Conservation (phyloP, 805 yeast genomes). For the Spencermartinsiella europaea region DNA sequence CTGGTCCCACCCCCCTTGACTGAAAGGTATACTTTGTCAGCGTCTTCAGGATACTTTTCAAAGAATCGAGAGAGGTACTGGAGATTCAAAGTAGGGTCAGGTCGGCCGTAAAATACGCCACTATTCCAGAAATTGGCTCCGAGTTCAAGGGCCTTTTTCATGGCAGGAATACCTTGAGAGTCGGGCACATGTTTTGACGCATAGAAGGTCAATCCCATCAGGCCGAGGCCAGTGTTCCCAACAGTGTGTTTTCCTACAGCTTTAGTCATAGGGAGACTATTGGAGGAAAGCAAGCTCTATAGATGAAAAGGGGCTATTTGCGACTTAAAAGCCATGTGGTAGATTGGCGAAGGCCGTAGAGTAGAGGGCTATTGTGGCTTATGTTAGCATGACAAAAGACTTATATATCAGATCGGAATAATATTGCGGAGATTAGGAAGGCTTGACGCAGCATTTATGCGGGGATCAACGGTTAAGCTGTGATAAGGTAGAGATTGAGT, state of each 20-base stretch:
- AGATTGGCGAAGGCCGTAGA: too few species aligned
- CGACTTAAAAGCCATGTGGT: too few species aligned
- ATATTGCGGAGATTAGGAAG: too few species aligned
- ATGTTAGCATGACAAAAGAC: too few species aligned
- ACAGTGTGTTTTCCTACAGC: conserved; percentile 1
- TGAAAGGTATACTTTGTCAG: conserved; percentile 52
- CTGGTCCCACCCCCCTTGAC: conserved; percentile 61
- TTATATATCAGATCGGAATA: too few species aligned
- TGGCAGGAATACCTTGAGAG: conserved; percentile 45
- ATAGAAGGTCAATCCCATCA: conserved; percentile 77
- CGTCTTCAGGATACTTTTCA: conserved; percentile 47
- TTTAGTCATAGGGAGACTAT: too few species aligned
- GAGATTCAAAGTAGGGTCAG: conserved; percentile 46
- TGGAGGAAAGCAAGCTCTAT: too few species aligned
- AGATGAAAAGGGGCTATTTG: too few species aligned
- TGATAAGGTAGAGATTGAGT: too few species aligned
- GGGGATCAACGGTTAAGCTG: too few species aligned
- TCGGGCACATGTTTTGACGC: conserved; percentile 45
- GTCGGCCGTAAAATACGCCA: conserved; percentile 75
- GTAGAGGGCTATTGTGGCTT: too few species aligned
- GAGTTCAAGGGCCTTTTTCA: conserved; percentile 48
- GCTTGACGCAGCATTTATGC: too few species aligned
- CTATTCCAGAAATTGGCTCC: conserved; percentile 57
- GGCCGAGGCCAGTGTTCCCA: conserved; percentile 56
- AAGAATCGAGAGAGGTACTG: conserved; percentile 54